Evolutionary conservation across 371 early-diverging fungal species (phyloP).

Genomic region (Circinella umbellata): DNA sequence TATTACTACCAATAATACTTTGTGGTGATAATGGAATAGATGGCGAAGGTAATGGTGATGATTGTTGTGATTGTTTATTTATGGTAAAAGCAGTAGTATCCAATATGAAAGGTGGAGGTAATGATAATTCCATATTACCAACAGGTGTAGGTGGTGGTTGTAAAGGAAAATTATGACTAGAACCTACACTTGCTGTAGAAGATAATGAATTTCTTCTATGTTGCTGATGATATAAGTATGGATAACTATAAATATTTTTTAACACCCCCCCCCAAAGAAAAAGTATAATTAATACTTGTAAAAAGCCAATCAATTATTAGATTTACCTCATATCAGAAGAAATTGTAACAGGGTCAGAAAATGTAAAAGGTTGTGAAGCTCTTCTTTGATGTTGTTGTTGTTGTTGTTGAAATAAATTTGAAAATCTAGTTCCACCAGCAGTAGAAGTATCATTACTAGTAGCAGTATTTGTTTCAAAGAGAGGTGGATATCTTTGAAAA

Average conservation of each 20-base stretch:
- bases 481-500: conserved; percentile 12
- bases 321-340: conserved; percentile 5
- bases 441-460: conserved; percentile 3
- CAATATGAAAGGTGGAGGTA: neutral
- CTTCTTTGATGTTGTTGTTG: conserved; percentile 10
- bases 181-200: neutral
- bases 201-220: neutral
- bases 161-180: neutral
- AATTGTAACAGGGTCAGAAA: conserved; percentile 1
- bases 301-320: too few species aligned
- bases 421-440: conserved; percentile 6
- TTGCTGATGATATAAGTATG: neutral
- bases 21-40: neutral
- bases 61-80: neutral
- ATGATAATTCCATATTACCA: conserved; percentile 1
- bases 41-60: conserved; percentile 1
- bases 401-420: conserved; percentile 6
- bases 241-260: neutral
- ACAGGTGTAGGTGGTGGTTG: conserved; percentile 6
- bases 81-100: neutral
- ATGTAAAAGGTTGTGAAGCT: conserved; percentile 10
- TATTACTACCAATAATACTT: neutral
- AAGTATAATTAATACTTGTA: too few species aligned
- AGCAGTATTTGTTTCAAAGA: neutral
- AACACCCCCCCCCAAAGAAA: too few species aligned